Conservation (phyloP, 176 grass and related monocot genomes). For the Rhynchospora tenuis region DNA sequence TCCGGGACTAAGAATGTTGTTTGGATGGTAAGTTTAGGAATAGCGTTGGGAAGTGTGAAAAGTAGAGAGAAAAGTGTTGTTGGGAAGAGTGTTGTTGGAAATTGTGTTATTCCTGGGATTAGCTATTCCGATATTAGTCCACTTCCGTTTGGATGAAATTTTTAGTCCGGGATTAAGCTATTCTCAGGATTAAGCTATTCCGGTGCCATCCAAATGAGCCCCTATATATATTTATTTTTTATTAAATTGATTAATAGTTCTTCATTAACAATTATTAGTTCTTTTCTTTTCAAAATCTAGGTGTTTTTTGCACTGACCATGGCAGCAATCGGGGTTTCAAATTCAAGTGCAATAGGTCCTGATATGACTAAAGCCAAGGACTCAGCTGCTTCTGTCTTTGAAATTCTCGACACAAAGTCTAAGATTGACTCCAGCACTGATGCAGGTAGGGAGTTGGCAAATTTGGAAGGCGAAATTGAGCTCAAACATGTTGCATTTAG, state of each 20-base stretch:
- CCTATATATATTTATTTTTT: neutral
- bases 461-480: slow-evolving; percentile 53
- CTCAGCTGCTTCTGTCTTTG: slow-evolving; percentile 54
- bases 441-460: slow-evolving; percentile 28
- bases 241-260: neutral
- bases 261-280: neutral
- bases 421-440: slow-evolving; percentile 60
- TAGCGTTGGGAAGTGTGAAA: no score
- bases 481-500: slow-evolving; percentile 58
- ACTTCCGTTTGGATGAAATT: no score
- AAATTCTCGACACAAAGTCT: slow-evolving; percentile 52
- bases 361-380: slow-evolving; percentile 60
- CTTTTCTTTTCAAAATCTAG: slow-evolving; percentile 31
- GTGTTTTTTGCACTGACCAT: slow-evolving; percentile 73
- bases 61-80: no score
- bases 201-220: no score
- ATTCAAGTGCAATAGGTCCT: slow-evolving; percentile 48
- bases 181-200: no score
- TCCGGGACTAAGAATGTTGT: no score
- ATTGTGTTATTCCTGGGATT: no score
- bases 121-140: no score
- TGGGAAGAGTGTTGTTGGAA: no score
- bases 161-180: no score
- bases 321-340: slow-evolving; percentile 51
- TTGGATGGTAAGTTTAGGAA: no score